phyloP scores from a whole-genome alignment of 2,329 filamentous ascomycete species.

The Drechslera avenae region DNA sequence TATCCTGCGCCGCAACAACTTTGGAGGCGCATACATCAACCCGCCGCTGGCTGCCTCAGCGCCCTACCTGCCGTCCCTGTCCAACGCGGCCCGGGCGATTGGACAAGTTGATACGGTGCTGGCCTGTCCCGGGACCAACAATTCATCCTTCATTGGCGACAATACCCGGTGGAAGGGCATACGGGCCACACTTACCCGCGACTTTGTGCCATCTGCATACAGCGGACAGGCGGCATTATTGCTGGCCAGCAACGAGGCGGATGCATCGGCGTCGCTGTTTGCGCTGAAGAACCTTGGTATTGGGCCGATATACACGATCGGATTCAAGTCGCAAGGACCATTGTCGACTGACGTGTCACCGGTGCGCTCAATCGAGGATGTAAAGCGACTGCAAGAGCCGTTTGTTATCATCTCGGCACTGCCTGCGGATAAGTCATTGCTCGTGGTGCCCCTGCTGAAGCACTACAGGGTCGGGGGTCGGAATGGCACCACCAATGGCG shows the following conservation, averaged over 20 bases:
- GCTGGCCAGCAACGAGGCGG: conserved; percentile 72
- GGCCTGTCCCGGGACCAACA: conserved; percentile 57
- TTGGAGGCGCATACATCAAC: conserved; percentile 82
- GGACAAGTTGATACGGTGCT: conserved; percentile 84
- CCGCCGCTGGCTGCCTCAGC: conserved; percentile 64
- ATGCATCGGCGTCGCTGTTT: conserved; percentile 79
- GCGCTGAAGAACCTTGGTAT: conserved; percentile 77
- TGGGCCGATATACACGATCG: conserved; percentile 81
- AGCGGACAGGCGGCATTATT: conserved; percentile 75
- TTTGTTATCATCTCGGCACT: conserved; percentile 83
- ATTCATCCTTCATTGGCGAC: conserved; percentile 67
- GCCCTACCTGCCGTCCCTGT: conserved; percentile 68
- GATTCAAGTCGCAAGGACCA: conserved; percentile 67
- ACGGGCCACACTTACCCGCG: conserved; percentile 76
- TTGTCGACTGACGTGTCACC: conserved; percentile 69
- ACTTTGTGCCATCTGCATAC: conserved; percentile 83
- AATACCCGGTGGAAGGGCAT: conserved; percentile 89
- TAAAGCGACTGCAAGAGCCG: conserved; percentile 77
- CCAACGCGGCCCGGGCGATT: conserved; percentile 77
- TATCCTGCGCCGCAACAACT: conserved; percentile 73
- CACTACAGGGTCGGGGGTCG: conserved; percentile 63
- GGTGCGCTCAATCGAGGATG: conserved; percentile 74
- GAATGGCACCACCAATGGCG: conserved; percentile 47
- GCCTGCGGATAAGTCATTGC: conserved; percentile 75
- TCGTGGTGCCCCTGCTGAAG: conserved; percentile 77